Evolutionary conservation across 306 rosid genomes (phyloP), one percentile per base, ranked within the genome.

Genomic region (Corylus heterophylla): DNA sequence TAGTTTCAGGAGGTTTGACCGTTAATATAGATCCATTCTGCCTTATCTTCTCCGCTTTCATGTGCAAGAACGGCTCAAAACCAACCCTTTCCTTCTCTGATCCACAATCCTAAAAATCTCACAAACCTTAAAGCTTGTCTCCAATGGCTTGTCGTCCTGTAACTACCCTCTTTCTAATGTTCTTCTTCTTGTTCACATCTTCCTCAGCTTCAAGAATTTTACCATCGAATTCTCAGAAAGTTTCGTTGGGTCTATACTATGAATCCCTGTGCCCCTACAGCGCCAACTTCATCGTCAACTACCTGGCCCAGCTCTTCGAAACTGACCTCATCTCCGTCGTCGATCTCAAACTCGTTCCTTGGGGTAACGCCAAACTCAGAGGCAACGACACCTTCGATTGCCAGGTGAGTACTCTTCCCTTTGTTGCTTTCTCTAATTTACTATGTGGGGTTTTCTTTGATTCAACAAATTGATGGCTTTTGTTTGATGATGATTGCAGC

Each of bases 261-360:
- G 98, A 95, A 82, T 88, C 94, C n/a, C 86, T 91, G 5, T 94
- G 97, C 81, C 98, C 98, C 3, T 86, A 85, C 82, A 83, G 97
- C 55, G 88, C 90, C 12, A 81, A 88, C 79, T 92, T 92, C 88
- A 78, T 95, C 8, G 79, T 88, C 56, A 87, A 90, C 83, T 70
- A 88, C 81, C 90, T 91, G 31, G 84, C 79, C 8, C 75, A 90
- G 89, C 74, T 95, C 85, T 92, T 95, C 79, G 54, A 80, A 31
- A 75, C 74, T 5, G 96, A 89, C 47, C 90, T 95, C 12, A 71
- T 85, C 72, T 72, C 92, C 48, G 67, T 95, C 76, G 89, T 91
- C 76, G 89, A 95, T 81, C 97, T 95, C 74, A 87, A 82, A 29
- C 96, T 95, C 68, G 83, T 87, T 63, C 98, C 98, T n/a, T 95